Conservation (phyloP, 2,329 filamentous ascomycete species). For the Calonectria pauciramosa region DNA sequence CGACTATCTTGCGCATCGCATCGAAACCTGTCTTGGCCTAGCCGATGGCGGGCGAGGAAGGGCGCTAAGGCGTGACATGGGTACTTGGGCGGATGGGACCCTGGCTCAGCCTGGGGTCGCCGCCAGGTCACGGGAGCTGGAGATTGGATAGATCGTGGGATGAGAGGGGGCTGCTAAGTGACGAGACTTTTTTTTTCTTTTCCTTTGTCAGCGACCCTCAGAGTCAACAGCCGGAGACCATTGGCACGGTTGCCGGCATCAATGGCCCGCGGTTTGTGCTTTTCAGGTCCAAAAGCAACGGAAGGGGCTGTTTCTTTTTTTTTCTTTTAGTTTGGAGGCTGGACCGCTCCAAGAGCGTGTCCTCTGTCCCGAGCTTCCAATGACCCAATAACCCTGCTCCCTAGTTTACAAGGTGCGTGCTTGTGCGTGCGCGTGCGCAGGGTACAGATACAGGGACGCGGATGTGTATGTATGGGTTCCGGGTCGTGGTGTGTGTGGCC, state of each 20-base stretch:
- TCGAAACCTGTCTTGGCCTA: conserved; percentile 23
- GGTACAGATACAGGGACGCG: not conserved
- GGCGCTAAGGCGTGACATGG: conserved; percentile 24
- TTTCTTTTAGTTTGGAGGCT: not conserved
- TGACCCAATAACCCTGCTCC: not conserved
- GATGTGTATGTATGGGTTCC: not conserved
- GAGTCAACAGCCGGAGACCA: not conserved
- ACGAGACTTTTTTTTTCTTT: conserved; percentile 7
- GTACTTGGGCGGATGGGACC: conserved; percentile 23
- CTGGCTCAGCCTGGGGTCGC: conserved; percentile 13
- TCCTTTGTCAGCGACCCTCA: not conserved
- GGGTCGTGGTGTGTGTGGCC: not conserved
- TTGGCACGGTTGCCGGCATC: not conserved
- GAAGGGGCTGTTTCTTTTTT: not conserved
- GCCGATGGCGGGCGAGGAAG: conserved; percentile 23
- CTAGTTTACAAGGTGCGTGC: not conserved
- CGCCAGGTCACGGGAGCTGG: conserved; percentile 12
- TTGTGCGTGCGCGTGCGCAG: not conserved
- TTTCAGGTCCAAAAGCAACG: not conserved
- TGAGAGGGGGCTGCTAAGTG: conserved; percentile 5
- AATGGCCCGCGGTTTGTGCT: not conserved
- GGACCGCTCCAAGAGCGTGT: not conserved
- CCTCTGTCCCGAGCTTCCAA: not conserved
- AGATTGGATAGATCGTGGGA: conserved; percentile 20
- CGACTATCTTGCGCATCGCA: conserved; percentile 4